Conservation (phyloP, 2,329 filamentous ascomycete genomes). For the Cercospora zeina region DNA sequence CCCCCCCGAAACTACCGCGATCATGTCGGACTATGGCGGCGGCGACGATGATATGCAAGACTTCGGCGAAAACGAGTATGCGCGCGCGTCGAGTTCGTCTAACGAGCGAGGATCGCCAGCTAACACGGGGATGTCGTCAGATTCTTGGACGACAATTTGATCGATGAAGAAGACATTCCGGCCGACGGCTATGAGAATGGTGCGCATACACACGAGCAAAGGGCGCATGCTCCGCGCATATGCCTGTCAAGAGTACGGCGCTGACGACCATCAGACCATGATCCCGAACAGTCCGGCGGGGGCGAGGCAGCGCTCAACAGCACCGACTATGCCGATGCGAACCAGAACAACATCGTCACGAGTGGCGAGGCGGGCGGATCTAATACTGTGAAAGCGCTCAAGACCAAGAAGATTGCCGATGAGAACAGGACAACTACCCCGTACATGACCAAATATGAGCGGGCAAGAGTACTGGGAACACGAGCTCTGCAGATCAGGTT, state of each 20-base stretch:
- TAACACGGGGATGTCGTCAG: conserved; percentile 25
- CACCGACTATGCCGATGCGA: conserved; percentile 38
- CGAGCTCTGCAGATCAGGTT: conserved; percentile 94
- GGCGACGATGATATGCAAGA: conserved; percentile 43
- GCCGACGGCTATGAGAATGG: conserved; percentile 54
- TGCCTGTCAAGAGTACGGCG: background rate
- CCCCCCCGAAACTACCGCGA: background rate
- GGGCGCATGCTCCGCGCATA: background rate
- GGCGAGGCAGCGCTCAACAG: conserved; percentile 28
- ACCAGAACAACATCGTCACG: conserved; percentile 47
- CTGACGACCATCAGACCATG: conserved; percentile 31
- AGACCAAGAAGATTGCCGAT: conserved; percentile 85
- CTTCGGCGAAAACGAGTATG: conserved; percentile 40
- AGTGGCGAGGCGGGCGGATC: conserved; percentile 47
- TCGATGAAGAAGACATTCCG: conserved; percentile 55
- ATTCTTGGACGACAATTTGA: conserved; percentile 42
- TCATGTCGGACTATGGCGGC: conserved; percentile 52
- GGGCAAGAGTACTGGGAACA: conserved; percentile 87
- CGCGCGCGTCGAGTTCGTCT: conserved; percentile 1
- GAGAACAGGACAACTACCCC: conserved; percentile 89
- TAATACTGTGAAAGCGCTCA: conserved; percentile 59
- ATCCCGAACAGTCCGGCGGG: conserved; percentile 24
- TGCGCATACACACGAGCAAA: conserved; percentile 2
- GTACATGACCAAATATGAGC: conserved; percentile 99
- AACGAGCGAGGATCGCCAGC: background rate